Evolutionary conservation across 495 filamentous ascomycete genomes (phyloP).

Genomic region (Penicillium soppii): DNA sequence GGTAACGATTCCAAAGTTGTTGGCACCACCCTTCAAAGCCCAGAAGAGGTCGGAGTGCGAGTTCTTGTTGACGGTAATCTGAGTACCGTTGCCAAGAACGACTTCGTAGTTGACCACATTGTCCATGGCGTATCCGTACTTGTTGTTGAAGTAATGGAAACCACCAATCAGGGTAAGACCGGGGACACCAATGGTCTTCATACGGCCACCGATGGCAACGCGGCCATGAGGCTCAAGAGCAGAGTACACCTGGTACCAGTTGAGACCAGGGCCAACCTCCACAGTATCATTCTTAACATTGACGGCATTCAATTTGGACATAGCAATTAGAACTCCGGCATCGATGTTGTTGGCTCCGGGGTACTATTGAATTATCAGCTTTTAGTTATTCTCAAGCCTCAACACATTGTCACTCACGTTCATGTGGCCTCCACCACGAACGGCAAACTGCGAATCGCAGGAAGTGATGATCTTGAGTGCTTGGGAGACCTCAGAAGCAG

Average conservation of each 20-base stretch:
- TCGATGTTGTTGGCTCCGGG: constrained; percentile 33
- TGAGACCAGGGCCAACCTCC: constrained; percentile 37
- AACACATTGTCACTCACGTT: constrained; percentile 25
- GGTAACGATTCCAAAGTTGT: constrained; percentile 46
- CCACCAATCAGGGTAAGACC: constrained; percentile 36
- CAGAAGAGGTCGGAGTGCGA: constrained; percentile 35
- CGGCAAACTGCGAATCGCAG: constrained; percentile 33
- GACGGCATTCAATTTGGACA: constrained; percentile 14
- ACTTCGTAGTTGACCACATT: constrained; percentile 31
- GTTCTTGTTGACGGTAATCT: constrained; percentile 21
- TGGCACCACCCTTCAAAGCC: constrained; percentile 41
- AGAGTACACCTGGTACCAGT: constrained; percentile 41
- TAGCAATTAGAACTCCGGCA: constrained; percentile 22
- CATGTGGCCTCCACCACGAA: constrained; percentile 38
- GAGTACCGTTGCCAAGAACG: constrained; percentile 30
- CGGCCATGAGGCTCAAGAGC: constrained; percentile 34
- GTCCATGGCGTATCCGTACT: constrained; percentile 46
- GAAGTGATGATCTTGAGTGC: constrained; percentile 16
- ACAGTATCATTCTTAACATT: constrained; percentile 17
- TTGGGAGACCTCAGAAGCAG: constrained; percentile 24
- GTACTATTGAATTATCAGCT: constrained; percentile 16
- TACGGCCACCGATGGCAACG: constrained; percentile 33
- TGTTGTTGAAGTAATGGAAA: constrained; percentile 41
- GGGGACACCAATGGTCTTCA: constrained; percentile 40
- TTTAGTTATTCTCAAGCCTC: no score